Conservation (phyloP, 805 yeast genomes). For the Kurtzmaniella cleridarum region DNA sequence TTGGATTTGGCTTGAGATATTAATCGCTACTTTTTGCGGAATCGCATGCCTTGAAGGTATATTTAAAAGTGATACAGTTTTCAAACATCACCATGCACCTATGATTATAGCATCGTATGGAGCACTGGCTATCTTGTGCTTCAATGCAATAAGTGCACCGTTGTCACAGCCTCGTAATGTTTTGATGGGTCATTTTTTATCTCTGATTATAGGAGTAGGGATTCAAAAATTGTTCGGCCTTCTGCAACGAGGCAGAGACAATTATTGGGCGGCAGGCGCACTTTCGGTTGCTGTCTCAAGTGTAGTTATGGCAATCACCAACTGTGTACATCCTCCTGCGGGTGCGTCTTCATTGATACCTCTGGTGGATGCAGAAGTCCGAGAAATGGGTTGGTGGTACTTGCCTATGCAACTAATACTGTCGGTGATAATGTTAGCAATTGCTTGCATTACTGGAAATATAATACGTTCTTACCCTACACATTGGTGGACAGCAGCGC, state of each 20-base stretch:
- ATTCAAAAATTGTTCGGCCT: conserved; percentile 50
- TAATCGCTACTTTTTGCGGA: conserved; percentile 44
- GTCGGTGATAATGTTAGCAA: conserved; percentile 40
- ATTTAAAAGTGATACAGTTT: conserved; percentile 35
- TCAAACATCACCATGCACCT: conserved; percentile 40
- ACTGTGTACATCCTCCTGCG: conserved; percentile 66
- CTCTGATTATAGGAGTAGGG: conserved; percentile 50
- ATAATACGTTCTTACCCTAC: conserved; percentile 48
- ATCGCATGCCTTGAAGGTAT: conserved; percentile 42
- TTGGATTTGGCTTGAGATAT: conserved; percentile 41
- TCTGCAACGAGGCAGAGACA: conserved; percentile 34
- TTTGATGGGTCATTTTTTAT: conserved; percentile 49
- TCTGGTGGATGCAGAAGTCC: conserved; percentile 37
- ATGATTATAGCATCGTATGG: conserved; percentile 53
- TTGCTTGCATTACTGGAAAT: conserved; percentile 52
- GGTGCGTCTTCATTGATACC: conserved; percentile 68
- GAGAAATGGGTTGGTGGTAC: conserved; percentile 61
- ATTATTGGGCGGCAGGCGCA: conserved; percentile 56
- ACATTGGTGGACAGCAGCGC: conserved; percentile 53
- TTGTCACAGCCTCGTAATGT: conserved; percentile 62
- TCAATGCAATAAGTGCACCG: conserved; percentile 52
- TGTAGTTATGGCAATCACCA: conserved; percentile 46
- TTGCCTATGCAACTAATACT: conserved; percentile 50
- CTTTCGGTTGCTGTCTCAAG: conserved; percentile 51
- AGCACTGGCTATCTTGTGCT: conserved; percentile 57